Evolutionary conservation across 2,329 filamentous ascomycete genomes (phyloP).

Genomic region (Westerdykella sp.): DNA sequence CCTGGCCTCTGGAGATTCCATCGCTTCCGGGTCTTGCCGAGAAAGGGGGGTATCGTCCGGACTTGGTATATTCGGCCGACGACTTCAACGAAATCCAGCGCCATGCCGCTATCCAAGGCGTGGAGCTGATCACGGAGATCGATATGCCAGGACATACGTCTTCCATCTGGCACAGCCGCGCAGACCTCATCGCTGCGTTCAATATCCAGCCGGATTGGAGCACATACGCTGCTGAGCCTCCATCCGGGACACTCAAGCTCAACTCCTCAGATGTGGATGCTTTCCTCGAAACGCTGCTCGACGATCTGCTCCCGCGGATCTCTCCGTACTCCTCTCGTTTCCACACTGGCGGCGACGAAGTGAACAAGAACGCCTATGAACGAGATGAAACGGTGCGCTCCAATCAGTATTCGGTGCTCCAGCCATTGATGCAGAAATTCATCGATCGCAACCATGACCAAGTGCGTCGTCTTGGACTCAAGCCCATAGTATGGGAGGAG

Average conservation of each 20-base stretch:
- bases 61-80: conserved; percentile 59
- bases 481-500: conserved; percentile 82
- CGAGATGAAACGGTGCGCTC: conserved; percentile 64
- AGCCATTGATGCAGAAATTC: conserved; percentile 72
- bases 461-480: conserved; percentile 58
- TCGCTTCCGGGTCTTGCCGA: conserved; percentile 63
- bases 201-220: conserved; percentile 50
- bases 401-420: conserved; percentile 58
- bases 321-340: conserved; percentile 65
- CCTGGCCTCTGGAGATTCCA: conserved; percentile 78
- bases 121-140: conserved; percentile 69
- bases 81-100: conserved; percentile 63
- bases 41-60: conserved; percentile 66
- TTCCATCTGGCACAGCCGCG: conserved; percentile 58
- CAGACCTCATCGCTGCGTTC: conserved; percentile 64
- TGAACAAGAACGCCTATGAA: conserved; percentile 68
- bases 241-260: conserved; percentile 63
- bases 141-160: conserved; percentile 78
- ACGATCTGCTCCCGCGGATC: conserved; percentile 62
- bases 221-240: conserved; percentile 50
- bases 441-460: conserved; percentile 63
- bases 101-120: conserved; percentile 62
- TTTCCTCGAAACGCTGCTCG: conserved; percentile 66
- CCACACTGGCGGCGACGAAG: conserved; percentile 83
- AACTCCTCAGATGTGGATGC: conserved; percentile 63